Evolutionary conservation across 495 filamentous ascomycete genomes (phyloP).

Genomic region (Aspergillus mulundensis): DNA sequence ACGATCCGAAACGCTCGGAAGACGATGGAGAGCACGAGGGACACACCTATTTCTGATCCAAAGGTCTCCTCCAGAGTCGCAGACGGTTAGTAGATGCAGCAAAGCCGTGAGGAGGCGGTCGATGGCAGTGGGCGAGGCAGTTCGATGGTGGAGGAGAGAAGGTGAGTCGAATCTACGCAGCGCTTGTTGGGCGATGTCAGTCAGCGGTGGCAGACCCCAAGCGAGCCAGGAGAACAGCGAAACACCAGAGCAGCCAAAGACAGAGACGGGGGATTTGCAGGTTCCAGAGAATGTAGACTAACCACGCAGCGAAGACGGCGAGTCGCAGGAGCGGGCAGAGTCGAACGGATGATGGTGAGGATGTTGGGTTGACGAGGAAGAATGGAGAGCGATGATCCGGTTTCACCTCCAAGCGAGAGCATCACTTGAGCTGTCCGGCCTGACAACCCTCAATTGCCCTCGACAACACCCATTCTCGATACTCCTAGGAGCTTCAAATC

Average conservation of each 20-base stretch:
- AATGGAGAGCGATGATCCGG: slow-evolving; percentile 12
- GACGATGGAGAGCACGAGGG: slow-evolving; percentile 35
- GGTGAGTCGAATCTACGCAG: slow-evolving; percentile 34
- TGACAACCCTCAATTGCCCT: slow-evolving; percentile 32
- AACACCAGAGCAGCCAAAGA: slow-evolving; percentile 8
- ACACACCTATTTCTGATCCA: slow-evolving; percentile 36
- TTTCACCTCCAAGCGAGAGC: slow-evolving; percentile 45
- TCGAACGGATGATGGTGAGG: slow-evolving; percentile 8
- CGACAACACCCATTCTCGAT: slow-evolving; percentile 22
- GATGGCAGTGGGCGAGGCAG: slow-evolving; percentile 26
- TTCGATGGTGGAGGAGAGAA: slow-evolving; percentile 24
- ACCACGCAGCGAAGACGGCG: slow-evolving; percentile 20
- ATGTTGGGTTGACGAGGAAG: slow-evolving; percentile 20
- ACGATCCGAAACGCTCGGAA: slow-evolving; percentile 37
- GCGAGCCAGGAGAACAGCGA: slow-evolving; percentile 25
- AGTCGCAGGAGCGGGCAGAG: slow-evolving; percentile 7
- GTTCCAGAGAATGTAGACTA: slow-evolving; percentile 10
- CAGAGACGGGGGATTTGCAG: neutral
- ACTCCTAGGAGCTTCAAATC: neutral
- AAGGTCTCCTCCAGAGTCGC: slow-evolving; percentile 28
- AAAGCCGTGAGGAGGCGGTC: slow-evolving; percentile 16
- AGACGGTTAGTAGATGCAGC: slow-evolving; percentile 21
- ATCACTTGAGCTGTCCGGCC: slow-evolving; percentile 25
- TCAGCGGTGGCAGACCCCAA: slow-evolving; percentile 37
- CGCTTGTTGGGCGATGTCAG: slow-evolving; percentile 43